These are phyloP conservation scores for Nakazawaea siamensis DNA, from an alignment of 805 yeast species.

Conservation along the genomic window DNA sequence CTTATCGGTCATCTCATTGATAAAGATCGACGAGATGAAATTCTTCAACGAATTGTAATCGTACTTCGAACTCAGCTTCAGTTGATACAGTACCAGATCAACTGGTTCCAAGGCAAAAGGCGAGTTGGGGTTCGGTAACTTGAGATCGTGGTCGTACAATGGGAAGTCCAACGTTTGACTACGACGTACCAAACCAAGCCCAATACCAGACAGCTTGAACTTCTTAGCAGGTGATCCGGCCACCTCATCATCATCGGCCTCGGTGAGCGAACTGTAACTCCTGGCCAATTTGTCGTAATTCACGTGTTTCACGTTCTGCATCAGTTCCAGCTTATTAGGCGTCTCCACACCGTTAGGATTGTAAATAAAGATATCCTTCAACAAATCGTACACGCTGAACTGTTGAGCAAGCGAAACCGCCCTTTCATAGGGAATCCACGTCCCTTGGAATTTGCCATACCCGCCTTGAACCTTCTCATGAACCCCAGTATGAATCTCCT, in stretches of 20 bases:
- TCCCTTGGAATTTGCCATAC: constrained; percentile 93
- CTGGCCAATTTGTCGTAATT: constrained; percentile 7
- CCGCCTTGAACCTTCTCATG: constrained; percentile 98
- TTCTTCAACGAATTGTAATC: constrained; percentile 31
- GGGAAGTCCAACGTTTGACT: constrained; percentile 14
- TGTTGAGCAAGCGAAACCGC: constrained; percentile 60
- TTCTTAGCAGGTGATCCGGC: constrained; percentile 29
- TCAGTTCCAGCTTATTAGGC: constrained; percentile 28
- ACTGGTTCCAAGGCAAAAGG: constrained; percentile 45
- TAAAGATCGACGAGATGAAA: constrained; percentile 41
- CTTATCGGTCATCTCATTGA: constrained; percentile 29
- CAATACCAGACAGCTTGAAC: constrained; percentile 16
- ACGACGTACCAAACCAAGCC: constrained; percentile 7
- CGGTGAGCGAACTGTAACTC: constrained; percentile 22
- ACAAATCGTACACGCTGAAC: constrained; percentile 45
- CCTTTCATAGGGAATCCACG: constrained; percentile 85
- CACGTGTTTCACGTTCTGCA: constrained; percentile 9
- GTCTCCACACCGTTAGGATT: constrained; percentile 30
- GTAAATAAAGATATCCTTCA: constrained; percentile 41
- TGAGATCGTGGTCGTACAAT: constrained; percentile 28
- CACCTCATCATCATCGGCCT: constrained; percentile 20
- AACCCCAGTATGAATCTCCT: constrained; percentile 82
- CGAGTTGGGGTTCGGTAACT: constrained; percentile 30
- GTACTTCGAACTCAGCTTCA: constrained; percentile 9
- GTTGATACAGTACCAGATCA: constrained; percentile 9